These are phyloP conservation scores for Cladorrhinum sp. DNA, from an alignment of 2,329 filamentous ascomycete species.

Conservation along the genomic window DNA sequence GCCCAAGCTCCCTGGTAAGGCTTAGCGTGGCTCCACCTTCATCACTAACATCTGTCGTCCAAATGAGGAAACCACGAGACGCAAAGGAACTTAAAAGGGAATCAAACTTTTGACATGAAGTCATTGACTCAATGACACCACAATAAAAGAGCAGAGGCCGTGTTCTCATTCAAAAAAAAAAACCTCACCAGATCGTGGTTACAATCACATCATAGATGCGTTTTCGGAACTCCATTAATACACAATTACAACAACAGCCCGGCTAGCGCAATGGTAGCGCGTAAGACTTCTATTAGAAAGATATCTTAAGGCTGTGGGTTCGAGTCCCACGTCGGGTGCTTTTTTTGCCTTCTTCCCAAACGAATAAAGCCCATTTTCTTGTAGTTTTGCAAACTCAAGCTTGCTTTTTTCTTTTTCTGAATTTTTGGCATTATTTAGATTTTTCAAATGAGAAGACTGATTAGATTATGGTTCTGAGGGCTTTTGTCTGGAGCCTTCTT, in stretches of 20 bases:
- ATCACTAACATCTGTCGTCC: not conserved
- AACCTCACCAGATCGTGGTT: too few relatives aligned
- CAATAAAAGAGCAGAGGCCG: too few relatives aligned
- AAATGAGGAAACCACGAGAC: not conserved
- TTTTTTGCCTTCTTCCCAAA: not conserved
- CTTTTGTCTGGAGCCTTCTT: too few relatives aligned
- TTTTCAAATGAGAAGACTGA: too few relatives aligned
- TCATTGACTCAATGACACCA: not conserved
- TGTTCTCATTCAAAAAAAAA: too few relatives aligned
- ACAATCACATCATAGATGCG: too few relatives aligned
- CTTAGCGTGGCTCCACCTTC: not conserved
- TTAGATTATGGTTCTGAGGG: too few relatives aligned
- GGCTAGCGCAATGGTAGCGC: constrained; percentile 20
- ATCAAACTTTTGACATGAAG: not conserved
- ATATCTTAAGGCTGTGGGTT: constrained; percentile 20
- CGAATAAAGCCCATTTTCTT: too few relatives aligned
- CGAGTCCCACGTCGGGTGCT: constrained; percentile 19
- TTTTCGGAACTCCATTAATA: not conserved
- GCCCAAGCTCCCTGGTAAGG: constrained; percentile 1
- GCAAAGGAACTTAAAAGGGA: not conserved
- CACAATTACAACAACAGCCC: not conserved
- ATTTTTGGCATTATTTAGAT: too few relatives aligned
- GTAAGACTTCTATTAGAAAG: constrained; percentile 18
- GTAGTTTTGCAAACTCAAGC: too few relatives aligned
- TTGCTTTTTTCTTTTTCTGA: not conserved